Conservation (phyloP, 805 yeast genomes). For the Candida sonorensis region DNA sequence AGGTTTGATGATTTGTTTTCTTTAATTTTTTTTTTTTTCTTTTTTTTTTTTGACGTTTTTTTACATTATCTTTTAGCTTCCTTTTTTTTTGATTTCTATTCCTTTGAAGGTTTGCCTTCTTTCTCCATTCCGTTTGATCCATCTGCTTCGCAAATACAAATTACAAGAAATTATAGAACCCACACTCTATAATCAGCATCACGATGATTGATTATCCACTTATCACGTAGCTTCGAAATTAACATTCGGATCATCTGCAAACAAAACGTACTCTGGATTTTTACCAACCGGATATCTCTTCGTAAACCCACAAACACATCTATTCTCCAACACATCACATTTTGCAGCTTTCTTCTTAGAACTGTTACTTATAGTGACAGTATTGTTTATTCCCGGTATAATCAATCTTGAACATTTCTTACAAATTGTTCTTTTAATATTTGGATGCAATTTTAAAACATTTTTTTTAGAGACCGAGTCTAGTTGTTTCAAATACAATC, state of each 20-base stretch:
- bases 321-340: slow-evolving; percentile 41
- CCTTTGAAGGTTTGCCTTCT: too few species aligned
- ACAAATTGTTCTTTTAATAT: slow-evolving; percentile 61
- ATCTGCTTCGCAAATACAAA: too few species aligned
- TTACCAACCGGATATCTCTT: slow-evolving; percentile 62
- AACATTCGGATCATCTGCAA: slow-evolving; percentile 34
- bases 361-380: slow-evolving; percentile 33
- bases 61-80: too few species aligned
- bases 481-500: slow-evolving; percentile 48
- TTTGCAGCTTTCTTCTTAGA: slow-evolving; percentile 27
- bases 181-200: too few species aligned
- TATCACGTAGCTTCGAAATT: slow-evolving; percentile 9
- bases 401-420: slow-evolving; percentile 52
- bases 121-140: too few species aligned
- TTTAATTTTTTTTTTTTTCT: too few species aligned
- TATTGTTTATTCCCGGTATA: slow-evolving; percentile 41
- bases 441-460: slow-evolving; percentile 58
- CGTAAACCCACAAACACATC: slow-evolving; percentile 46
- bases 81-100: too few species aligned
- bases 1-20: too few species aligned
- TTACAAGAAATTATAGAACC: too few species aligned
- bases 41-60: not conserved
- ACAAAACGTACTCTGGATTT: slow-evolving; percentile 40
- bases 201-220: too few species aligned
- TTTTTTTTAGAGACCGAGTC: slow-evolving; percentile 60